These are phyloP conservation scores for Kitagawia praeruptora DNA, from an alignment of 129 eudicot species.

Conservation along the genomic window DNA sequence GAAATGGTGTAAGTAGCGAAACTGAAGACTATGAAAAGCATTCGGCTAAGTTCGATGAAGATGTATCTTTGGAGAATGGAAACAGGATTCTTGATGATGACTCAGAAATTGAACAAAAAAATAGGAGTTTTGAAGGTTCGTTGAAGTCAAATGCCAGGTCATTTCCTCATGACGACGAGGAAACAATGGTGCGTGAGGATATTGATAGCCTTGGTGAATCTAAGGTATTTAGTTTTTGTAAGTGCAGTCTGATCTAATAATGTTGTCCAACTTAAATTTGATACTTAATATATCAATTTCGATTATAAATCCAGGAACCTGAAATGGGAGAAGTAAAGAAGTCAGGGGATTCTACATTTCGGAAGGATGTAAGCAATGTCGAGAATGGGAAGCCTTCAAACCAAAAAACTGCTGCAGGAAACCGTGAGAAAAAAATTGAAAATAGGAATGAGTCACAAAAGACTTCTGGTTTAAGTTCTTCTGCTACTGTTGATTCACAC, in stretches of 20 bases:
- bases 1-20: slow-evolving; percentile 37
- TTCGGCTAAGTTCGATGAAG: slow-evolving; percentile 27
- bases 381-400: slow-evolving; percentile 33
- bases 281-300: background rate
- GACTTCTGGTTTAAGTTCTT: background rate
- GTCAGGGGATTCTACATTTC: slow-evolving; percentile 4
- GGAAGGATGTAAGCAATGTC: slow-evolving; percentile 23
- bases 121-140: slow-evolving; percentile 20
- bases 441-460: slow-evolving; percentile 25
- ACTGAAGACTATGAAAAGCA: slow-evolving; percentile 33
- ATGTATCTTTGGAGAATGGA: slow-evolving; percentile 23
- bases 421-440: slow-evolving; percentile 21
- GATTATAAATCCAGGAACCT: slow-evolving; percentile 38
- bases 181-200: slow-evolving; percentile 18
- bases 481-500: background rate
- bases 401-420: slow-evolving; percentile 12
- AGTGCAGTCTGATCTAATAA: background rate
- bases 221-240: slow-evolving; percentile 31
- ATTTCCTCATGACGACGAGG: slow-evolving; percentile 17
- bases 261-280: background rate
- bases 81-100: slow-evolving; percentile 32
- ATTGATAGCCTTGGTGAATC: slow-evolving; percentile 30
- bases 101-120: slow-evolving; percentile 26
- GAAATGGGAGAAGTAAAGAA: slow-evolving; percentile 12
- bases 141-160: slow-evolving; percentile 23